phyloP scores from a whole-genome alignment of 2,329 filamentous ascomycete genomes.

The Phialophora verrucosa region DNA sequence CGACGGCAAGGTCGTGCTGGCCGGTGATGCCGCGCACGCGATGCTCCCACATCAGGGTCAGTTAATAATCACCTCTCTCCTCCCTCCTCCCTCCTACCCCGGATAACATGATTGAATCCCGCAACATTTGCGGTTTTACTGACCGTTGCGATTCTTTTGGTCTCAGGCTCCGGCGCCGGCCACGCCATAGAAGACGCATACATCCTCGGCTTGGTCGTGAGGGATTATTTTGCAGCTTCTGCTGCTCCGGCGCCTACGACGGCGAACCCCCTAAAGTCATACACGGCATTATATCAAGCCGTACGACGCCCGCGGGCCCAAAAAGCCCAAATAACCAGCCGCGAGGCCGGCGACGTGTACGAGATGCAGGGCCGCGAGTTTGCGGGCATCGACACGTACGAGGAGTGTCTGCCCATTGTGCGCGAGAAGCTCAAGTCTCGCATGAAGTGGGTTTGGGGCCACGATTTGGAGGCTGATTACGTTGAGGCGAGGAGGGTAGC shows the following conservation, averaged over 20 bases:
- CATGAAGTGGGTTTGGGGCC: conserved; percentile 45
- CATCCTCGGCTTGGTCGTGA: conserved; percentile 22
- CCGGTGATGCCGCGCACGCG: conserved; percentile 45
- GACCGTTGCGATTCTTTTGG: neutral
- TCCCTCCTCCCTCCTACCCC: no score
- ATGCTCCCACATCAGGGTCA: conserved; percentile 42
- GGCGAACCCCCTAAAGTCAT: conserved; percentile 37
- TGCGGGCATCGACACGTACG: conserved; percentile 42
- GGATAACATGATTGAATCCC: no score
- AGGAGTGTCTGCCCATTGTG: conserved; percentile 46
- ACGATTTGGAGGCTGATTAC: conserved; percentile 43
- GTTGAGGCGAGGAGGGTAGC: conserved; percentile 18
- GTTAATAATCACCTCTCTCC: no score
- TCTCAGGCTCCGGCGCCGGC: conserved; percentile 62
- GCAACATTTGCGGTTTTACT: neutral
- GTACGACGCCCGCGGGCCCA: conserved; percentile 29
- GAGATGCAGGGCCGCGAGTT: conserved; percentile 46
- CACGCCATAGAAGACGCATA: conserved; percentile 70
- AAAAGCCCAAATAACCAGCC: conserved; percentile 21
- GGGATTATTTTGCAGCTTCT: conserved; percentile 19
- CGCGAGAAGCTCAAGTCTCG: conserved; percentile 39
- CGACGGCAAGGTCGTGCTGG: conserved; percentile 36
- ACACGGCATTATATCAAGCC: conserved; percentile 17
- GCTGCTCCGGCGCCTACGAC: neutral
- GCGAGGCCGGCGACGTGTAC: conserved; percentile 41